Conservation (phyloP, 306 rosid genomes). For the Rosa rugosa region DNA sequence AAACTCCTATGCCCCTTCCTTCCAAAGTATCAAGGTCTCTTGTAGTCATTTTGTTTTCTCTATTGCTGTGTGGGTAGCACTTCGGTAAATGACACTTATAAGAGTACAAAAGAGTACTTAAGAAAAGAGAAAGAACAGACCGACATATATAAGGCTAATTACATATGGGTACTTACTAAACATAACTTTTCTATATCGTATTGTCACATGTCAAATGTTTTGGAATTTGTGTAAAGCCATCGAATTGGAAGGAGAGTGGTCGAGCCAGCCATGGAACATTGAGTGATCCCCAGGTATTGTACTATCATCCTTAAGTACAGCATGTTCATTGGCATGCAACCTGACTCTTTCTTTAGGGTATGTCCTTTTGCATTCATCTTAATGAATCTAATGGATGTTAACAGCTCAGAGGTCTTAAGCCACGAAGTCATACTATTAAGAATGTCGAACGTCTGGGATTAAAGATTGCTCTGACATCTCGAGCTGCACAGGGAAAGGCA, state of each 20-base stretch:
- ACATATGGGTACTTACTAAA: neutral
- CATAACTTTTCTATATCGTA: neutral
- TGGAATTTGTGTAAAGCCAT: conserved; percentile 45
- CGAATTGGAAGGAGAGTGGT: conserved; percentile 68
- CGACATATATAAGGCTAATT: neutral
- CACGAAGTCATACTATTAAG: conserved; percentile 88
- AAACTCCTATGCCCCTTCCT: neutral
- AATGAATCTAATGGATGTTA: conserved; percentile 31
- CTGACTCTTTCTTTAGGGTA: conserved; percentile 8
- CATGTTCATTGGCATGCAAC: neutral
- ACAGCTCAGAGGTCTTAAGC: conserved; percentile 87
- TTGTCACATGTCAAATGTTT: conserved; percentile 1
- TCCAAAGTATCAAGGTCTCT: neutral
- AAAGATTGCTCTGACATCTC: conserved; percentile 82
- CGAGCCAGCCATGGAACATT: conserved; percentile 80
- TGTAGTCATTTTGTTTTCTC: neutral
- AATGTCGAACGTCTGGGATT: conserved; percentile 82
- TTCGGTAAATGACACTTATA: neutral
- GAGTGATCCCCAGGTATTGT: conserved; percentile 77
- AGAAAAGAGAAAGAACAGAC: neutral
- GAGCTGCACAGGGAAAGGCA: conserved; percentile 97
- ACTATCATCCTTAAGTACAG: conserved; percentile 23
- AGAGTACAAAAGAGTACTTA: neutral
- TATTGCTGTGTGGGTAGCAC: neutral
- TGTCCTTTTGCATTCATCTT: neutral